Percentiles rank a stretch among this genome's conserved stretches.
phyloP scores from a whole-genome alignment of 2,329 filamentous ascomycete species.

The Myriosclerotinia curreyana region DNA sequence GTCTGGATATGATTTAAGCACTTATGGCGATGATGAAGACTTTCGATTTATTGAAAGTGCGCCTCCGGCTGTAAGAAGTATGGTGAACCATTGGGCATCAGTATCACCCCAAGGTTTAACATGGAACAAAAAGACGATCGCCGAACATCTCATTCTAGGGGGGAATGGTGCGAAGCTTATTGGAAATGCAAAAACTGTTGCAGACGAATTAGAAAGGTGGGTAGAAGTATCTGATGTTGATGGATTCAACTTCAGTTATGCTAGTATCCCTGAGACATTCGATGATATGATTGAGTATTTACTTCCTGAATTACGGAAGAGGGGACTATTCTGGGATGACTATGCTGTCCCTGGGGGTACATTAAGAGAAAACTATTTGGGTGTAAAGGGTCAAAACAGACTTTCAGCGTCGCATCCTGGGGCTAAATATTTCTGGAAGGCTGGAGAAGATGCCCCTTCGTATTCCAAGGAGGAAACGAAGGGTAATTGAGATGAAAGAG shows the following conservation, averaged over 20 bases:
- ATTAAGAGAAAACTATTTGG: constrained; percentile 60
- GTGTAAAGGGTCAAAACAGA: constrained; percentile 48
- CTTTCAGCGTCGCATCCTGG: constrained; percentile 51
- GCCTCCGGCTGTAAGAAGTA: constrained; percentile 49
- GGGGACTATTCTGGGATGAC: constrained; percentile 54
- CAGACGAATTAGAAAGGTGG: constrained; percentile 34
- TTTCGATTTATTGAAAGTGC: constrained; percentile 51
- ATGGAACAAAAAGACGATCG: constrained; percentile 41
- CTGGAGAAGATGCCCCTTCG: constrained; percentile 28
- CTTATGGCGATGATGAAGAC: constrained; percentile 62
- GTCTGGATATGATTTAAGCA: constrained; percentile 64
- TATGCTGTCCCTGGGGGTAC: constrained; percentile 56
- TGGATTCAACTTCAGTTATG: constrained; percentile 35
- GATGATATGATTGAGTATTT: constrained; percentile 64
- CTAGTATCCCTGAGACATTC: constrained; percentile 60
- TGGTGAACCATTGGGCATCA: constrained; percentile 46
- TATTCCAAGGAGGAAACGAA: constrained; percentile 21
- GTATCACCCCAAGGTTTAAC: constrained; percentile 37
- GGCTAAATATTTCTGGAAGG: constrained; percentile 45
- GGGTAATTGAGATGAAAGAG: not conserved
- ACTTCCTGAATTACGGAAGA: constrained; percentile 58
- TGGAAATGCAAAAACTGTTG: constrained; percentile 31
- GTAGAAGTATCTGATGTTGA: constrained; percentile 33
- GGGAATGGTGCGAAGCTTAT: constrained; percentile 34
- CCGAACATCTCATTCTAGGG: constrained; percentile 33